Evolutionary conservation across 805 yeast species (phyloP).

Genomic region (Starmerella vitae): DNA sequence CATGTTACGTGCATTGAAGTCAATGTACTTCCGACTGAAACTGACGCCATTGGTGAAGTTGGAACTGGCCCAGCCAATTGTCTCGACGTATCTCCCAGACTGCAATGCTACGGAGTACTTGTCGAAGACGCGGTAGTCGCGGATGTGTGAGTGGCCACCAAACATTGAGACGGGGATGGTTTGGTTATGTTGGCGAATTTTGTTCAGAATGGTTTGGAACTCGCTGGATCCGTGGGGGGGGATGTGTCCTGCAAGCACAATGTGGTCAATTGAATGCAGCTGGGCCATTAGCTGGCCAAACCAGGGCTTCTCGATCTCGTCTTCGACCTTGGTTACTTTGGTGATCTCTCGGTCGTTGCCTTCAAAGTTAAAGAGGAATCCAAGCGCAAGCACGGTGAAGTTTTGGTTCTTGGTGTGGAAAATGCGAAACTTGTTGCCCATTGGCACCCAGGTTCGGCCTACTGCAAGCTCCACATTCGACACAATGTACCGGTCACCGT

Average conservation of each 20-base stretch:
- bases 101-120: slow-evolving; percentile 56
- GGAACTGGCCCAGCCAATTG: slow-evolving; percentile 68
- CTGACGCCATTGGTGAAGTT: slow-evolving; percentile 22
- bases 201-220: slow-evolving; percentile 33
- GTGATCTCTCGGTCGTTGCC: slow-evolving; percentile 42
- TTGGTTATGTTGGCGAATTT: slow-evolving; percentile 48
- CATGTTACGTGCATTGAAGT: slow-evolving; percentile 63
- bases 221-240: slow-evolving; percentile 54
- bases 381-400: slow-evolving; percentile 46
- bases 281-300: slow-evolving; percentile 33
- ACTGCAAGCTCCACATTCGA: slow-evolving; percentile 28
- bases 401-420: slow-evolving; percentile 45
- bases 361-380: slow-evolving; percentile 65
- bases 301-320: slow-evolving; percentile 47
- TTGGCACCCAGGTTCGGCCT: slow-evolving; percentile 35
- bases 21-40: slow-evolving; percentile 58
- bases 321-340: slow-evolving; percentile 47
- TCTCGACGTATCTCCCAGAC: slow-evolving; percentile 84
- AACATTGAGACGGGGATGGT: slow-evolving; percentile 59
- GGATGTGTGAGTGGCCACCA: slow-evolving; percentile 87
- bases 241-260: slow-evolving; percentile 64
- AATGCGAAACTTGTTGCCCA: slow-evolving; percentile 55
- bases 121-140: slow-evolving; percentile 67
- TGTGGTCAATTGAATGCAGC: slow-evolving; percentile 38
- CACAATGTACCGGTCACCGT: slow-evolving; percentile 47